These are phyloP conservation scores for Amoebophrya sp. DNA, from an alignment of 169 alveolate species.

Conservation along the genomic window DNA sequence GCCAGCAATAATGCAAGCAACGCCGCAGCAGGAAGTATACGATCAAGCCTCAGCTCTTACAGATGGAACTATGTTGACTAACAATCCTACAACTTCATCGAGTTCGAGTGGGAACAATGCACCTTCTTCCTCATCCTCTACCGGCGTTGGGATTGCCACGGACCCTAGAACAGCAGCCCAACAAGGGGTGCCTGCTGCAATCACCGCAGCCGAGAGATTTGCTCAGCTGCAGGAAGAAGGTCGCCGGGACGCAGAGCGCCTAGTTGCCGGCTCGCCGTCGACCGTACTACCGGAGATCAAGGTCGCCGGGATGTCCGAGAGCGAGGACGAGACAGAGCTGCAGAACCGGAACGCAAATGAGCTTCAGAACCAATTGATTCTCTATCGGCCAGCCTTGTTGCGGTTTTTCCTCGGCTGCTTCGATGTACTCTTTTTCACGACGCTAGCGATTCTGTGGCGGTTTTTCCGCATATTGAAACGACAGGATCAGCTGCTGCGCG, in stretches of 20 bases:
- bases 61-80: background rate
- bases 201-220: background rate
- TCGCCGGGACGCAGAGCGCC: background rate
- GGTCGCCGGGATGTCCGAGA: background rate
- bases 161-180: too few relatives aligned
- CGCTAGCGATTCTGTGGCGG: background rate
- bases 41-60: too few relatives aligned
- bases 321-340: background rate
- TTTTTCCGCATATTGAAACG: background rate
- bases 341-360: too few relatives aligned
- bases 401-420: background rate
- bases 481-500: background rate
- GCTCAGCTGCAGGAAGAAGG: background rate
- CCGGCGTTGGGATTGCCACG: too few relatives aligned
- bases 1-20: background rate
- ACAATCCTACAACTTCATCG: too few relatives aligned
- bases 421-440: background rate
- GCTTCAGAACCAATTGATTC: background rate
- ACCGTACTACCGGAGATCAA: background rate
- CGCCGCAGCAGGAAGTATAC: too few relatives aligned
- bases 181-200: background rate
- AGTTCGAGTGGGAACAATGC: too few relatives aligned
- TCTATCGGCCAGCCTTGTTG: background rate
- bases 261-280: background rate
- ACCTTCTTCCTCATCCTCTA: too few relatives aligned